Evolutionary conservation across 2,329 filamentous ascomycete species (phyloP).

Genomic region (Canariomyces notabilis): DNA sequence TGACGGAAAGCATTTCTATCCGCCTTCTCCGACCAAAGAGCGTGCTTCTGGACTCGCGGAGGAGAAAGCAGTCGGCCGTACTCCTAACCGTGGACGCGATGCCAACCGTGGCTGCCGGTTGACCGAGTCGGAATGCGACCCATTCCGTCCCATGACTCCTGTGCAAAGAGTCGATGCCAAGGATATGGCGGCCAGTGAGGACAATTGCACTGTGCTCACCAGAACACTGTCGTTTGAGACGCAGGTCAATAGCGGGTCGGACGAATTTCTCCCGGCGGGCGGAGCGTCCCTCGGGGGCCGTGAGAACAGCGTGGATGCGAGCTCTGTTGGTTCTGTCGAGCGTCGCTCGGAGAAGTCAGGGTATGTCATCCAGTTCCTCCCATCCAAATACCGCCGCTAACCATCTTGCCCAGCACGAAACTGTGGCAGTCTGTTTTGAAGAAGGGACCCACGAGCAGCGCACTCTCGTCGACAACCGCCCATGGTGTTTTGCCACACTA

Average conservation of each 20-base stretch:
- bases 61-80: not conserved
- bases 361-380: constrained; percentile 28
- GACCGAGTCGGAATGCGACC: constrained; percentile 22
- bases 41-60: not conserved
- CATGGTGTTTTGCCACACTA: constrained; percentile 52
- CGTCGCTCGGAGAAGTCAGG: constrained; percentile 23
- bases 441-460: constrained; percentile 47
- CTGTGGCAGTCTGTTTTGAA: constrained; percentile 49
- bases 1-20: constrained; percentile 61
- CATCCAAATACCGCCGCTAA: constrained; percentile 8
- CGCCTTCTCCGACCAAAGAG: constrained; percentile 47
- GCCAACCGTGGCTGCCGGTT: constrained; percentile 10
- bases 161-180: constrained; percentile 12
- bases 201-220: constrained; percentile 16
- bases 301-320: constrained; percentile 17
- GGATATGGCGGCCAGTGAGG: constrained; percentile 15
- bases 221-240: constrained; percentile 23
- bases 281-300: constrained; percentile 8
- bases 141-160: constrained; percentile 23
- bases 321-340: constrained; percentile 18
- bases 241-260: constrained; percentile 20
- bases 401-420: constrained; percentile 29
- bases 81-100: constrained; percentile 1
- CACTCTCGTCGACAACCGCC: constrained; percentile 49
- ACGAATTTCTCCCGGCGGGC: constrained; percentile 14